Base-by-base conservation (phyloP, 1,284 basidiomycete species). In the Ceratobasidium sp. region DNA sequence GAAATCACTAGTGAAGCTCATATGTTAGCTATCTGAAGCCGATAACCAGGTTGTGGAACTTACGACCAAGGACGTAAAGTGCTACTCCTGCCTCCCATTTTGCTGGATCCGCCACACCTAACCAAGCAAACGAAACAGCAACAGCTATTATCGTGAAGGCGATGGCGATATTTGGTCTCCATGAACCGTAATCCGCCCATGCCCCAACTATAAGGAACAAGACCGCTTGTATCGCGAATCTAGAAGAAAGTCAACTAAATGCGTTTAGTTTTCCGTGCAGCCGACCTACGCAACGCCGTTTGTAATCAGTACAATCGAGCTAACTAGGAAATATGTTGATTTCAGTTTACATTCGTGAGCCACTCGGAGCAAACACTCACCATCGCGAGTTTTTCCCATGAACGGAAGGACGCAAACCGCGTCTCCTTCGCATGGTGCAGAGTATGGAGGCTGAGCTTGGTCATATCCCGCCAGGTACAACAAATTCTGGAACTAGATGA, bases 181-280 rank as follows among this genome's bases (percentile, higher is more conserved):
- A 94, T 27, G 86, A 85, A 23, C 93, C 93, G 83, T 93, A 95
- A 83, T 94, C 93, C 0, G 93, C 93, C 89, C 93, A 93, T 7
- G 91, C 90, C 5, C 91, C 93, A 62, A 95, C 88, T 20, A 88
- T 80, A 18, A 93, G 83, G 33, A 94, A 86, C 18, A 94, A 82
- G 2, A 88, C 88, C 0, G 91, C 91, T 83, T 93, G 92, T 41
- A 94, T 87, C 0, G 92, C 92, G 81, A 94, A 94, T 77, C 90
- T 89, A 80, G 93, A 1, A 83, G 44, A 12, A 65, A 65, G 14
- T 23, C 46, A 12, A 46, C 7, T 12, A 1, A 44, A 23, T 2
- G 81, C 82, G 78, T n/a, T n/a, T 46, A 38, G 44, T 44, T 30
- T 50, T 12, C 4, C 14, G 10, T 46, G 10, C 23, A 44, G 38